These are phyloP conservation scores for Penicillium thymicola DNA, from an alignment of 2,329 filamentous ascomycete genomes.

Conservation along the genomic window DNA sequence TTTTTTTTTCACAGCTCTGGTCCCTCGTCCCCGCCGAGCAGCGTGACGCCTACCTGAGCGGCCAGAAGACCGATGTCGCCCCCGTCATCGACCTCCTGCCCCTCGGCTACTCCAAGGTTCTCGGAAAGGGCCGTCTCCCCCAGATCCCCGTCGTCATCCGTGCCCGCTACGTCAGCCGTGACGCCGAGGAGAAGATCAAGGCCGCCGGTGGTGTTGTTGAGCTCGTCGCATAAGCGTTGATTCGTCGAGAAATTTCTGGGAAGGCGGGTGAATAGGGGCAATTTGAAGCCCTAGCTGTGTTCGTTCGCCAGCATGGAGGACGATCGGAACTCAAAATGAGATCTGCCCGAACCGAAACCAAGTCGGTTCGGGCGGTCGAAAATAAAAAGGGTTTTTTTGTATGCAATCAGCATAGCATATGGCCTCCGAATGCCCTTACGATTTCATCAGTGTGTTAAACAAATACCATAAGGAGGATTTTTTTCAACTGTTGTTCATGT, in stretches of 20 bases:
- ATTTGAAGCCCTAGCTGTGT: slow-evolving; percentile 28
- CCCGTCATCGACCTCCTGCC: slow-evolving; percentile 97
- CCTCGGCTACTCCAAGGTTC: slow-evolving; percentile 96
- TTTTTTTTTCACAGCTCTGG: slow-evolving; percentile 66
- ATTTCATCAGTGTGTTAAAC: slow-evolving; percentile 36
- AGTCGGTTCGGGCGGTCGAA: slow-evolving; percentile 31
- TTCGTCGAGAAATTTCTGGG: slow-evolving; percentile 24
- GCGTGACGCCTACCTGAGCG: slow-evolving; percentile 83
- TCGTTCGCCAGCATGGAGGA: slow-evolving; percentile 27
- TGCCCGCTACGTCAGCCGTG: slow-evolving; percentile 90
- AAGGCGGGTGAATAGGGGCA: slow-evolving; percentile 28
- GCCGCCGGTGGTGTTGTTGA: slow-evolving; percentile 94
- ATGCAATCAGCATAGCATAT: slow-evolving; percentile 36
- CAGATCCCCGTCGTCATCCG: slow-evolving; percentile 90
- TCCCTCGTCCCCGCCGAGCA: slow-evolving; percentile 89
- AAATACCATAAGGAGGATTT: slow-evolving; percentile 37
- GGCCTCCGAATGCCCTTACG: slow-evolving; percentile 38
- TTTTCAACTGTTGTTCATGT: slow-evolving; percentile 11
- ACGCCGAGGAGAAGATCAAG: slow-evolving; percentile 99
- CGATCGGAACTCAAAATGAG: slow-evolving; percentile 31
- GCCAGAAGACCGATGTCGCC: slow-evolving; percentile 82
- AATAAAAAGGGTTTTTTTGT: slow-evolving; percentile 36
- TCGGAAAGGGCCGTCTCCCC: slow-evolving; percentile 96
- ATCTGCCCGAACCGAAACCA: slow-evolving; percentile 28
- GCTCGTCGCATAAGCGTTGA: slow-evolving; percentile 74